Conservation (phyloP, 148 eudicot genomes). For the Rhododendron molle region DNA sequence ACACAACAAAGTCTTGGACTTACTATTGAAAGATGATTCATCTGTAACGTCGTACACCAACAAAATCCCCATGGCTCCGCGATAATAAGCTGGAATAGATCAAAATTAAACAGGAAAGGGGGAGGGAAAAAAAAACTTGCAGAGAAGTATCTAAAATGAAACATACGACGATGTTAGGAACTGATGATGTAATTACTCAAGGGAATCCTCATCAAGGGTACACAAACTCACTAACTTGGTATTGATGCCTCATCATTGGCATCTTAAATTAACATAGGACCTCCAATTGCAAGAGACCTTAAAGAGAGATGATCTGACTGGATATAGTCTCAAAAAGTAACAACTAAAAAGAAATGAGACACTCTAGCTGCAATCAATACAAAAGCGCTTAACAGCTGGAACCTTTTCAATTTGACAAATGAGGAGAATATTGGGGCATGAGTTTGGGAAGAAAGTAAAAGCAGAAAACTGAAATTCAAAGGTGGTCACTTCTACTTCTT, state of each 20-base stretch:
- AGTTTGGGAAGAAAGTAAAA: neutral
- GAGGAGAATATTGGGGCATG: neutral
- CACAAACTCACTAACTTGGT: neutral
- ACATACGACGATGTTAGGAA: neutral
- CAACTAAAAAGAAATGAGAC: neutral
- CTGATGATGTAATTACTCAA: neutral
- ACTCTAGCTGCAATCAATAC: neutral
- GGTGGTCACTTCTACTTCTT: neutral
- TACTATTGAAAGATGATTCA: constrained; percentile 89
- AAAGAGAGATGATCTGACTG: neutral
- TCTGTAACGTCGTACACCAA: constrained; percentile 87
- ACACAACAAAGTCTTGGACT: constrained; percentile 17
- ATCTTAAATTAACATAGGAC: neutral
- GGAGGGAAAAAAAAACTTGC: neutral
- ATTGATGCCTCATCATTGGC: neutral
- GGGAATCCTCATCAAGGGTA: neutral
- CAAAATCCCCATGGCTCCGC: constrained; percentile 92
- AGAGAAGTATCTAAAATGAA: neutral
- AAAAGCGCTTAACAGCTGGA: neutral
- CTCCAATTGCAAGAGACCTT: neutral
- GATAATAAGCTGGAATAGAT: constrained; percentile 62
- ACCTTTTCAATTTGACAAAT: neutral
- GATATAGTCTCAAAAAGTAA: neutral
- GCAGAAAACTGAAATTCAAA: constrained; percentile 1
- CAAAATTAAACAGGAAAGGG: constrained; percentile 5